Conservation (phyloP, 208 protist genomes). For the Porcisia hertigi region DNA sequence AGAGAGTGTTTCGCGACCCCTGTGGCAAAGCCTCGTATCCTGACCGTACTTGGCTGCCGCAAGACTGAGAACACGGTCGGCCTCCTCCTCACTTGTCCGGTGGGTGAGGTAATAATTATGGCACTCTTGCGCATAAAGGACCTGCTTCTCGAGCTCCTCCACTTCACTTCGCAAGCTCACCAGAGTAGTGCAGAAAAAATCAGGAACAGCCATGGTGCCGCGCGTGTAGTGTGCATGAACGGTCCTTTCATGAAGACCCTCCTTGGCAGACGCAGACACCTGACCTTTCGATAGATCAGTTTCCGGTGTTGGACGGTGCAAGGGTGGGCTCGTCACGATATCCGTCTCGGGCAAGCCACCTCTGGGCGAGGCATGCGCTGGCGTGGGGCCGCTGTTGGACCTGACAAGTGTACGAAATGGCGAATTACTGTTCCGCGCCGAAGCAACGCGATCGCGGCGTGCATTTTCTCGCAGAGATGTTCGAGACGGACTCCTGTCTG, state of each 20-base stretch:
- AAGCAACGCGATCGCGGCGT: not conserved
- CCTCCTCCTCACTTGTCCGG: not conserved
- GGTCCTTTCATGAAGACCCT: conserved; percentile 12
- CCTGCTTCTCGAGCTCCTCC: conserved; percentile 48
- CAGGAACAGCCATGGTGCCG: conserved; percentile 38
- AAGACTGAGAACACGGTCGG: not conserved
- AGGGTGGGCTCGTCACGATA: not conserved
- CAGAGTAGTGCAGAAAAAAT: conserved; percentile 25
- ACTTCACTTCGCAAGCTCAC: conserved; percentile 42
- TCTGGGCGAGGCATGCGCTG: not conserved
- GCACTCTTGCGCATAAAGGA: conserved; percentile 40
- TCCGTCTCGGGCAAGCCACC: not conserved
- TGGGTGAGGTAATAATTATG: conserved; percentile 48
- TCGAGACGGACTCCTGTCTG: not conserved
- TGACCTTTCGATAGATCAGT: not conserved
- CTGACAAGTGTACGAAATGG: not conserved
- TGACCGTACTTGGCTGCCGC: not conserved
- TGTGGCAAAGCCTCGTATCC: not conserved
- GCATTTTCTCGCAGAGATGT: not conserved
- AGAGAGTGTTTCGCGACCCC: conserved; percentile 36
- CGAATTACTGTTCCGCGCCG: not conserved
- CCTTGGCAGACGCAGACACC: not conserved
- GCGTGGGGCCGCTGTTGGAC: not conserved
- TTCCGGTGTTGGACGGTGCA: not conserved
- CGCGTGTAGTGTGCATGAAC: conserved; percentile 27